Evolutionary conservation across 163 green algal species (phyloP), one percentile per base, ranked within the genome.

Genomic region (Scenedesmus sp.): DNA sequence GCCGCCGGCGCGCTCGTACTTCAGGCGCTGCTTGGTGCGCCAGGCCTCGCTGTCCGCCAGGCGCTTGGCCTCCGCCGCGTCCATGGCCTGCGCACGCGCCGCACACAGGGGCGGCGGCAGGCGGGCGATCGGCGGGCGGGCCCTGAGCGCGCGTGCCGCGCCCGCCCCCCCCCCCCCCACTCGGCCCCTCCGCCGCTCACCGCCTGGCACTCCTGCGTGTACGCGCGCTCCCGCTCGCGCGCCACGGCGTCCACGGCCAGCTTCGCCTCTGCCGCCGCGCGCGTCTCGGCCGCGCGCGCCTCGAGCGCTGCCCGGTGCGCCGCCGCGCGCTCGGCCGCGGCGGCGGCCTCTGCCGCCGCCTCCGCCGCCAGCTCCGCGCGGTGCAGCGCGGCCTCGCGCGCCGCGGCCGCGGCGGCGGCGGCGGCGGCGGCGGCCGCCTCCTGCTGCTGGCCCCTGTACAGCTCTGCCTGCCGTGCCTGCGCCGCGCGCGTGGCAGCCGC

Each of bases 191-290:
- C 44, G 20, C 2, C 28, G 10, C 48, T 17, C 50, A 83, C 75
- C 64, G 39, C 36, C 56, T 72, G 70, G 64, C 58, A 83, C 75
- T 83, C 64, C 47, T 76, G 54, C 29, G 26, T 77, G 31, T 75
- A 75, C 2, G 42, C 22, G 10, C 57, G 66, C 45, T 83, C 75
- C 53, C 53, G 28, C 44, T 83, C 65, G 18, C 44, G 39, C 58
- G 39, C 10, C 36, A n/a, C 42, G 22, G 28, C 39, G 56, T 51
- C 70, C 34, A 34, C 56, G 24, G 28, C 9, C 54, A 17, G 42
- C 70, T 78, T 78, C 39, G 54, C 54, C 36, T 70, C 54, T 33
- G 60, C 36, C 9, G 3, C 70, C 39, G 50, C 54, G 7, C 26
- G 3, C 10, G 44, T 34, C 24, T 58, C 64, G 18, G 45, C 44